Percentiles rank a stretch among this genome's conserved stretches.
phyloP scores from a whole-genome alignment of 2,329 filamentous ascomycete species.

The Acrocalymma vagum region DNA sequence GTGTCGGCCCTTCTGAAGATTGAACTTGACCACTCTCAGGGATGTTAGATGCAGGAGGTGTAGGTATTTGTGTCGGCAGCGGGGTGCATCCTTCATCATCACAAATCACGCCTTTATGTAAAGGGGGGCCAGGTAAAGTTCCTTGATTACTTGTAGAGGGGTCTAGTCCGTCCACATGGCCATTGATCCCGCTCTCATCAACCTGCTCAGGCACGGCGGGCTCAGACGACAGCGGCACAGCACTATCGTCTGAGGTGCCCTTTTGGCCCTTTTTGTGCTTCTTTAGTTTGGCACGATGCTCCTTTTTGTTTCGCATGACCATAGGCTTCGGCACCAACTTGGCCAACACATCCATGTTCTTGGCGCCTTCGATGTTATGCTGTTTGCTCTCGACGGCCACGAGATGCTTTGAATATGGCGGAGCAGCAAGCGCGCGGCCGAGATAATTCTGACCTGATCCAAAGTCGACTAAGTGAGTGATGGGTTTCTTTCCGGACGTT shows the following conservation, averaged over 20 bases:
- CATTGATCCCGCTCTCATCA: not conserved
- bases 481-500: conserved; percentile 45
- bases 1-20: not conserved
- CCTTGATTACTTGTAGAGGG: not conserved
- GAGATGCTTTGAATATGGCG: conserved; percentile 85
- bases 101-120: conserved; percentile 12
- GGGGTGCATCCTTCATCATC: conserved; percentile 21
- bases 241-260: too few relatives aligned
- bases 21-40: too few relatives aligned
- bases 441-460: conserved; percentile 97
- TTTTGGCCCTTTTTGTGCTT: conserved; percentile 52
- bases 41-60: too few relatives aligned
- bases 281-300: conserved; percentile 65
- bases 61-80: conserved; percentile 1
- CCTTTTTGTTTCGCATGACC: conserved; percentile 84
- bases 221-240: too few relatives aligned
- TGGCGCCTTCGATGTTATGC: conserved; percentile 86
- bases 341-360: conserved; percentile 82
- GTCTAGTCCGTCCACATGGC: too few relatives aligned
- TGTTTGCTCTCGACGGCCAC: conserved; percentile 90
- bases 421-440: conserved; percentile 82
- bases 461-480: conserved; percentile 94
- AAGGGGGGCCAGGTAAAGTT: too few relatives aligned
- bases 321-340: conserved; percentile 77
- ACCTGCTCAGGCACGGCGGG: too few relatives aligned